A percentile compares a stretch with the other conserved stretches of the same genome.
Evolutionary conservation across 768 basidiomycete genomes (phyloP).

Genomic region (Galerina sulciceps): DNA sequence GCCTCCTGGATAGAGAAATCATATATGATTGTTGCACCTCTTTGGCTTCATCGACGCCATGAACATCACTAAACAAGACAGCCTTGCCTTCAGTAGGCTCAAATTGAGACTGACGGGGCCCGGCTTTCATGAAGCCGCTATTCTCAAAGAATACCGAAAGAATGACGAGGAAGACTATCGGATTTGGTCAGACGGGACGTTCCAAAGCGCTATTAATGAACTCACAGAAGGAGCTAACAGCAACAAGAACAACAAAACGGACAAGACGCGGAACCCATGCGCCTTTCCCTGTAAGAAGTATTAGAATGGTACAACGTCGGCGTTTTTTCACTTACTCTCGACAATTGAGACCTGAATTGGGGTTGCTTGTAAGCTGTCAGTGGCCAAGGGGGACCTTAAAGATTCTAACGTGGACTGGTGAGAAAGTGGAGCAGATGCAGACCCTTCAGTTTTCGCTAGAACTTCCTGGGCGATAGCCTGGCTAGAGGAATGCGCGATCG

Average conservation of each 20-base stretch:
- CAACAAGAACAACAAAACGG: constrained; percentile 60
- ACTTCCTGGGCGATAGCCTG: constrained; percentile 53
- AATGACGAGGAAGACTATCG: constrained; percentile 77
- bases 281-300: constrained; percentile 58
- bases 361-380: constrained; percentile 47
- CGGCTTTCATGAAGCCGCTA: constrained; percentile 90
- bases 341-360: constrained; percentile 84
- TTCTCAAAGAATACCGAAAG: constrained; percentile 92
- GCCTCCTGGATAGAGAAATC: background rate
- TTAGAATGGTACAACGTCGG: constrained; percentile 7
- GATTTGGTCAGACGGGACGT: background rate
- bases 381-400: constrained; percentile 45
- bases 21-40: constrained; percentile 51
- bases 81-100: constrained; percentile 80
- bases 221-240: constrained; percentile 71
- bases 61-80: constrained; percentile 93
- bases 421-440: constrained; percentile 22
- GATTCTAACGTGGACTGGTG: constrained; percentile 36
- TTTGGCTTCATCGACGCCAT: constrained; percentile 97
- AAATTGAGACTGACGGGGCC: constrained; percentile 80
- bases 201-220: constrained; percentile 10
- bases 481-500: constrained; percentile 29
- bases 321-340: constrained; percentile 63
- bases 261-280: constrained; percentile 66
- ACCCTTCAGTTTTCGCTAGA: constrained; percentile 36